Conservation (phyloP, 768 basidiomycete genomes). For the Lactarius sanguifluus region DNA sequence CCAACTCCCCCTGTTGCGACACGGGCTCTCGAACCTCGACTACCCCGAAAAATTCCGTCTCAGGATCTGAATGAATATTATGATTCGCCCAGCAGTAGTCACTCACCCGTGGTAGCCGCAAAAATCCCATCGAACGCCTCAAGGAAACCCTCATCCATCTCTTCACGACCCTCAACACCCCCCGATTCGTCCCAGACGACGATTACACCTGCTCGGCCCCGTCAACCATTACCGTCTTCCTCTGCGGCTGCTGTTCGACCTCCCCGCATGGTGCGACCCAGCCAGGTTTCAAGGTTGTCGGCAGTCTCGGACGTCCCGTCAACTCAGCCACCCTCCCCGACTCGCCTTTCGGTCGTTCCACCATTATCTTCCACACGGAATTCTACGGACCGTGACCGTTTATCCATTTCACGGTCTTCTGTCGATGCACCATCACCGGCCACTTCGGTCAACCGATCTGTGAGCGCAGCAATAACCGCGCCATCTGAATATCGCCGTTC, state of each 20-base stretch:
- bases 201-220: constrained; percentile 11
- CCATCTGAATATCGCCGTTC: constrained; percentile 16
- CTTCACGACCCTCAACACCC: constrained; percentile 21
- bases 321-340: constrained; percentile 19
- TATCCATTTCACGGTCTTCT: constrained; percentile 23
- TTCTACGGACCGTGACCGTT: constrained; percentile 17
- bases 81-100: constrained; percentile 18
- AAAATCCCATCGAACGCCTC: background rate
- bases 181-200: background rate
- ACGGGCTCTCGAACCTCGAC: constrained; percentile 8
- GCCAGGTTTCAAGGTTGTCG: background rate
- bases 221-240: constrained; percentile 13
- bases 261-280: constrained; percentile 10
- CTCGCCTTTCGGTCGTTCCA: constrained; percentile 25
- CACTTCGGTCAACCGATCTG: constrained; percentile 11
- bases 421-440: constrained; percentile 24
- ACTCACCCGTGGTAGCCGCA: constrained; percentile 9
- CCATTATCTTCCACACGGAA: constrained; percentile 11
- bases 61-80: constrained; percentile 19
- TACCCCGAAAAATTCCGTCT: background rate
- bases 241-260: constrained; percentile 13
- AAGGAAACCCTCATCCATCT: constrained; percentile 20
- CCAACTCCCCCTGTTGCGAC: constrained; percentile 8
- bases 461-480: constrained; percentile 5
- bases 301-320: constrained; percentile 13